Percentiles rank a stretch among this genome's conserved stretches.
Evolutionary conservation across 192 early-diverging fungal species (phyloP).

Genomic region (Chytriomyces sp.): DNA sequence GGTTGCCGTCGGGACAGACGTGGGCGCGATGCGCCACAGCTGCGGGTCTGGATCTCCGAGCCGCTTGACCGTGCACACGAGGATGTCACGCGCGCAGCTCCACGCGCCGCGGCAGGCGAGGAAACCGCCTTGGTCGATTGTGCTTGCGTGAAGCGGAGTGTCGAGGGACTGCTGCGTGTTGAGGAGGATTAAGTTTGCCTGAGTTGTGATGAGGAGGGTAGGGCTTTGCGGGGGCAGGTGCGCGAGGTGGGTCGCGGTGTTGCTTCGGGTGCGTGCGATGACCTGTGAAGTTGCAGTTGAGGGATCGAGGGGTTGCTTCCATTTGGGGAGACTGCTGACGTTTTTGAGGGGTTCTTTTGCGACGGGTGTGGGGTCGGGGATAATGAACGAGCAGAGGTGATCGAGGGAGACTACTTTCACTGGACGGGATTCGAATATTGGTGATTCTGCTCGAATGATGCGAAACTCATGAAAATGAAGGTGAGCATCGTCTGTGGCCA

Average conservation of each 20-base stretch:
- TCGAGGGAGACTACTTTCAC: conserved; percentile 12
- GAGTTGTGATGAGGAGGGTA: not conserved
- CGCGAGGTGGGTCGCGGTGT: not conserved
- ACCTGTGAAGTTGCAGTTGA: not conserved
- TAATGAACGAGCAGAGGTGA: conserved; percentile 29
- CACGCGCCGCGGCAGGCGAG: not conserved
- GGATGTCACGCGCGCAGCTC: too few relatives aligned
- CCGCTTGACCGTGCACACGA: too few relatives aligned
- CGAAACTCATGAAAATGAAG: conserved; percentile 20
- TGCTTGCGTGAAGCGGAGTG: not conserved
- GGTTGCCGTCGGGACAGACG: too few relatives aligned
- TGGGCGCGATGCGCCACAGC: too few relatives aligned
- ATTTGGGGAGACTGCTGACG: conserved; percentile 2
- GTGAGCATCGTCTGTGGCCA: conserved; percentile 23
- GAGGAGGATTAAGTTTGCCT: not conserved
- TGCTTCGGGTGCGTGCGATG: not conserved
- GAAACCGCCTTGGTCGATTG: not conserved
- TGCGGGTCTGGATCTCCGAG: too few relatives aligned
- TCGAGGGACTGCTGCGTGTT: not conserved
- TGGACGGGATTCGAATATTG: conserved; percentile 19
- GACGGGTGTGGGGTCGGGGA: not conserved
- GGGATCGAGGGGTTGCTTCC: conserved; percentile 2
- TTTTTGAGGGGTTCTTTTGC: conserved; percentile 7
- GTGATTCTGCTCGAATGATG: too few relatives aligned
- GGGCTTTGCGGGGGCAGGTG: not conserved